Conservation (phyloP, 176 grass and related monocot species). For the Cenchrus americanus region DNA sequence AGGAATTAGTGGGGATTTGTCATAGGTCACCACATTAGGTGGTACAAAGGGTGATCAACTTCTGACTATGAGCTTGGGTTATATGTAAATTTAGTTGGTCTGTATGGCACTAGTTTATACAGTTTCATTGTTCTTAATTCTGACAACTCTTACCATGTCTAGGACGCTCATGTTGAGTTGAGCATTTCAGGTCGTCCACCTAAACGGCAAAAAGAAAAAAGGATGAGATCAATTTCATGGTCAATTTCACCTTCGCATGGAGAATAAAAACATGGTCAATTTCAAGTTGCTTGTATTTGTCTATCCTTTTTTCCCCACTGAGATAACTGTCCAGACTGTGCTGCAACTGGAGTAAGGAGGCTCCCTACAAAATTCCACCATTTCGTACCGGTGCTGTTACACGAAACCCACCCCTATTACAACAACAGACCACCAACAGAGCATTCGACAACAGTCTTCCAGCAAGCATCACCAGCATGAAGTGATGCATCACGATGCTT, state of each 20-base stretch:
- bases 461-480: neutral
- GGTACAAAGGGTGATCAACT: neutral
- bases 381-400: neutral
- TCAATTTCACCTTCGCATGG: neutral
- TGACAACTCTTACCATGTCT: neutral
- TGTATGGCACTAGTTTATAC: neutral
- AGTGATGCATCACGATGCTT: conserved; percentile 29
- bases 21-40: neutral
- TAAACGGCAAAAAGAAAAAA: no score
- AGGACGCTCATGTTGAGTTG: no score
- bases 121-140: neutral
- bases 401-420: neutral
- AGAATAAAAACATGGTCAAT: neutral
- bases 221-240: no score
- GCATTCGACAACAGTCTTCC: neutral
- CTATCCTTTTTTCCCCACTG: no score
- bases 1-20: neutral
- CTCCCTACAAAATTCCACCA: conserved; percentile 25
- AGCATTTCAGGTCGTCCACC: no score
- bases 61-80: neutral
- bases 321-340: neutral
- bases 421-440: neutral
- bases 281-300: neutral
- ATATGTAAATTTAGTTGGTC: conserved; percentile 3
- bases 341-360: neutral